Percentiles rank a stretch among this genome's conserved stretches.
phyloP scores from a whole-genome alignment of 1,284 basidiomycete species.

The Irpex lacteus region DNA sequence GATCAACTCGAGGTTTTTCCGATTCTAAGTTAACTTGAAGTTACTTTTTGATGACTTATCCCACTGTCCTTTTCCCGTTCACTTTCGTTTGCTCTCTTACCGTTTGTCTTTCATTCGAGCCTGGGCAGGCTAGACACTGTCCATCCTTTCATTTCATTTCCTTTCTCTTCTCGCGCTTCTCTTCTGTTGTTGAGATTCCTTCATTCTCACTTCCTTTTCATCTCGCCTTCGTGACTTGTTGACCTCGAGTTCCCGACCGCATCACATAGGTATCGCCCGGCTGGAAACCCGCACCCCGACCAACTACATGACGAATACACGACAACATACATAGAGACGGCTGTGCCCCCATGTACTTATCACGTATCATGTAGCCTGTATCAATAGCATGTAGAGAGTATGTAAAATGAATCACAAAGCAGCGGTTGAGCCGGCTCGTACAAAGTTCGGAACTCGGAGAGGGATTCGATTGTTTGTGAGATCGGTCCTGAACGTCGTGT shows the following conservation, averaged over 20 bases:
- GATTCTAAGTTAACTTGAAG: constrained; percentile 8
- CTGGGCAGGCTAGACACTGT: not conserved
- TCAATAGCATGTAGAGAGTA: not conserved
- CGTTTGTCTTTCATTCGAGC: not conserved
- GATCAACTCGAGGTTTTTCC: constrained; percentile 22
- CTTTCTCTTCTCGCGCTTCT: not conserved
- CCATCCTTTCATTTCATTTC: not conserved
- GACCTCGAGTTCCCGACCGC: not conserved
- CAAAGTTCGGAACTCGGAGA: not conserved
- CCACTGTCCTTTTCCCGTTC: not conserved
- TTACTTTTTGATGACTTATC: not conserved
- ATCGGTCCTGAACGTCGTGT: not conserved
- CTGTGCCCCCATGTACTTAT: not conserved
- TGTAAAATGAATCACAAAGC: not conserved
- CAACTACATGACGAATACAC: not conserved
- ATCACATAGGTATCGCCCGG: not conserved
- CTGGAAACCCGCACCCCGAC: not conserved
- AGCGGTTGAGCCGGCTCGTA: not conserved
- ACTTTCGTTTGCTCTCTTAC: not conserved
- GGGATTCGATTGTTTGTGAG: too few species aligned
- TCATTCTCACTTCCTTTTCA: not conserved
- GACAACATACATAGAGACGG: not conserved
- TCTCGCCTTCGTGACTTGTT: not conserved
- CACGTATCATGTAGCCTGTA: not conserved
- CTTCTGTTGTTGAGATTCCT: not conserved